Conservation (phyloP, 306 rosid genomes). For the Castanopsis chinensis region DNA sequence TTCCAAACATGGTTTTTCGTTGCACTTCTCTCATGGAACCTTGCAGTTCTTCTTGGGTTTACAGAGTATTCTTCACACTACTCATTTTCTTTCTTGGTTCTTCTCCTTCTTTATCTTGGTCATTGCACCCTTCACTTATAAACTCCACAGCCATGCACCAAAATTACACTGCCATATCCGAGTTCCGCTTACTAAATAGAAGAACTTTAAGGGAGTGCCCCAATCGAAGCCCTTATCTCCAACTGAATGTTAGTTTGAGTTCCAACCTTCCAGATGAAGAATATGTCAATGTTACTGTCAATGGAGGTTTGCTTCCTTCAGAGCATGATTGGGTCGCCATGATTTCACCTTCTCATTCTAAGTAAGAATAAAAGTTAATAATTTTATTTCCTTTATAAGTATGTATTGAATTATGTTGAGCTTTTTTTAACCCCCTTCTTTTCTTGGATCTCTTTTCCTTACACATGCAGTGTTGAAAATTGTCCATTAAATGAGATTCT, state of each 20-base stretch:
- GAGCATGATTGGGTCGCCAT: constrained; percentile 70
- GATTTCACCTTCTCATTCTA: constrained; percentile 71
- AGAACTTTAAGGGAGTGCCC: constrained; percentile 40
- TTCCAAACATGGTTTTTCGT: not conserved
- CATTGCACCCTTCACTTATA: constrained; percentile 22
- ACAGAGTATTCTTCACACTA: constrained; percentile 5
- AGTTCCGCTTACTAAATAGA: constrained; percentile 64
- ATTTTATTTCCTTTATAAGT: no score
- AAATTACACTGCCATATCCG: constrained; percentile 64
- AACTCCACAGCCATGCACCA: constrained; percentile 42
- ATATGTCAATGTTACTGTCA: constrained; percentile 49
- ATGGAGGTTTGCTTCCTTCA: constrained; percentile 53
- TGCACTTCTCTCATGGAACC: not conserved
- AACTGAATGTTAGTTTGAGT: constrained; percentile 29
- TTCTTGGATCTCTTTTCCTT: not conserved
- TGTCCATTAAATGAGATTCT: constrained; percentile 27
- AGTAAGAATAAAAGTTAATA: constrained; percentile 33
- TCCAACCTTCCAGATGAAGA: constrained; percentile 45
- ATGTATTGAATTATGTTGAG: no score
- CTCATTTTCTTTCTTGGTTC: not conserved
- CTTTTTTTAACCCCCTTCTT: not conserved
- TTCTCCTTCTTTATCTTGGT: constrained; percentile 13
- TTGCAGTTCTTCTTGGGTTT: constrained; percentile 4
- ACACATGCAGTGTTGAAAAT: constrained; percentile 37
- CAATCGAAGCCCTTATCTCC: constrained; percentile 21